Evolutionary conservation across 495 filamentous ascomycete species (phyloP).

Genomic region (Lepidopterella palustris): DNA sequence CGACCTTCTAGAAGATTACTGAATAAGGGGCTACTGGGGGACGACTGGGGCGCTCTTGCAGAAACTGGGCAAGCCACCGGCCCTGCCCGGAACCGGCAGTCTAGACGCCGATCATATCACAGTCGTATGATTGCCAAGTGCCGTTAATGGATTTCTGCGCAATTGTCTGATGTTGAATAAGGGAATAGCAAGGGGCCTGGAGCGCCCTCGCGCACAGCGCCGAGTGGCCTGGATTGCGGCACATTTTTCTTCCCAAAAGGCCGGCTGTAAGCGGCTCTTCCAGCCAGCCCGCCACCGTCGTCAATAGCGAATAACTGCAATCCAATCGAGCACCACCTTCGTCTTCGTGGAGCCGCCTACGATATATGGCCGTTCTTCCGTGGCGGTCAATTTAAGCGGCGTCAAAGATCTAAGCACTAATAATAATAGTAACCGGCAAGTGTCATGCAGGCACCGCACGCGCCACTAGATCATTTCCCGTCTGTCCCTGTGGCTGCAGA

Average conservation of each 20-base stretch:
- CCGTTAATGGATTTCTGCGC: neutral
- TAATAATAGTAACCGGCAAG: neutral
- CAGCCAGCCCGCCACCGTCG: neutral
- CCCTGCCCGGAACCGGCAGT: neutral
- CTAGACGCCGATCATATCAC: neutral
- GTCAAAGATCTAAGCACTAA: neutral
- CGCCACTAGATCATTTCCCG: neutral
- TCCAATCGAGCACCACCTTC: neutral
- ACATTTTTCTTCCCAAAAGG: neutral
- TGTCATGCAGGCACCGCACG: neutral
- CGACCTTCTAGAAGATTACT: conserved; percentile 5
- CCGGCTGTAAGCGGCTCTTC: neutral
- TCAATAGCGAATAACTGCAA: neutral
- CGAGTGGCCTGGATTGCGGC: neutral
- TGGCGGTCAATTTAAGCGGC: neutral
- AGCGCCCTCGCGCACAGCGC: neutral
- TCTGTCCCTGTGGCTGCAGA: neutral
- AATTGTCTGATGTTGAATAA: neutral
- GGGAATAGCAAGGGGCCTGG: too few relatives aligned
- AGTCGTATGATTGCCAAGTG: neutral
- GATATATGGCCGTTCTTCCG: neutral
- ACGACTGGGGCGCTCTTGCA: too few relatives aligned
- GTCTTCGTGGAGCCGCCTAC: neutral
- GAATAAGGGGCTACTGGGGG: too few relatives aligned
- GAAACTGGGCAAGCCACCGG: neutral